Conservation (phyloP, 1,284 basidiomycete genomes). For the Abortiporus biennis region DNA sequence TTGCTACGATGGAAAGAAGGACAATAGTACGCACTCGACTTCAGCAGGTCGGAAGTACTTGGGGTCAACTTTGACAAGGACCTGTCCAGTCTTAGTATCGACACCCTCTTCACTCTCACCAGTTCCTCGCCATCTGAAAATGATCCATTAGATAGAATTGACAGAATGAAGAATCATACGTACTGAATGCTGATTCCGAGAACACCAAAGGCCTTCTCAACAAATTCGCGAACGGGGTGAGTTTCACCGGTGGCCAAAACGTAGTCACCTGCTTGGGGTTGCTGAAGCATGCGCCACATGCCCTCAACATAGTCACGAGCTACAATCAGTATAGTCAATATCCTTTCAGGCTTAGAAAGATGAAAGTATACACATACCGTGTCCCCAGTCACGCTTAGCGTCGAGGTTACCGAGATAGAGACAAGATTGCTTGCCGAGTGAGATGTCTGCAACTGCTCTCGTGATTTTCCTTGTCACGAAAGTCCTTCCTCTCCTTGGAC, state of each 20-base stretch:
- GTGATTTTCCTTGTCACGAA: conserved; percentile 94
- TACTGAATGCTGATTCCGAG: conserved; percentile 64
- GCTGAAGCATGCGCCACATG: conserved; percentile 94
- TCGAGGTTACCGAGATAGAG: conserved; percentile 89
- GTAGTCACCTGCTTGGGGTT: conserved; percentile 75
- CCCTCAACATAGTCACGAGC: conserved; percentile 88
- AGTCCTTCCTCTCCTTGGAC: conserved; percentile 83
- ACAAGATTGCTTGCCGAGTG: conserved; percentile 77
- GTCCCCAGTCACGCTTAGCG: conserved; percentile 91
- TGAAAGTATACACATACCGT: conserved; percentile 47
- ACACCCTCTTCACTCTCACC: conserved; percentile 75
- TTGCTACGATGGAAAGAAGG: conserved; percentile 4
- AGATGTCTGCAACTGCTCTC: conserved; percentile 85
- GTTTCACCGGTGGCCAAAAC: conserved; percentile 92
- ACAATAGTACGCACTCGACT: conserved; percentile 70
- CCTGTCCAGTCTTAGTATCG: conserved; percentile 58
- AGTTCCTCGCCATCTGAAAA: conserved; percentile 63
- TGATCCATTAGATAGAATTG: conserved; percentile 1
- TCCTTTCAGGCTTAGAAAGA: not conserved
- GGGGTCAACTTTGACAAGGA: conserved; percentile 76
- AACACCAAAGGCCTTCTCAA: conserved; percentile 74
- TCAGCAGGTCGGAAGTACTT: conserved; percentile 87
- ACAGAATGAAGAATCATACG: conserved; percentile 18
- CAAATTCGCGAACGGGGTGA: conserved; percentile 85
- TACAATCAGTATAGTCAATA: conserved; percentile 18